Conservation (phyloP, 1,139 yeast species). For the Blastobotrys elegans region DNA sequence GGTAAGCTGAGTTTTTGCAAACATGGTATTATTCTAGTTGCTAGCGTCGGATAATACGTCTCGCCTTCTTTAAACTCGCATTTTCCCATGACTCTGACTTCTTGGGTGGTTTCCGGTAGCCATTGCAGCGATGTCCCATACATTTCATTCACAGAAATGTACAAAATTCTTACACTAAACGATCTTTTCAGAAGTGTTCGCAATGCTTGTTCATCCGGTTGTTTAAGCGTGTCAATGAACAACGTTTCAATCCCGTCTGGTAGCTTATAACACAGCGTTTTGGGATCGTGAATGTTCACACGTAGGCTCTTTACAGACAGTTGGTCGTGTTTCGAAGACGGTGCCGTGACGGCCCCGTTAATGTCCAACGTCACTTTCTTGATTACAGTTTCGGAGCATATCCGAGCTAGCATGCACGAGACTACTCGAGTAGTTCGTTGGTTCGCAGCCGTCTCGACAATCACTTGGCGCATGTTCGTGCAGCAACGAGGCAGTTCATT, state of each 20-base stretch:
- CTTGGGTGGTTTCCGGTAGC: constrained; percentile 1
- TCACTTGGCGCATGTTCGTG: background rate
- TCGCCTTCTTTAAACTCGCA: background rate
- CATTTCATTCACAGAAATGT: constrained; percentile 2
- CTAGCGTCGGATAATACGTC: background rate
- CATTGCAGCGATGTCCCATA: constrained; percentile 4
- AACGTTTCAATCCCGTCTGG: constrained; percentile 6
- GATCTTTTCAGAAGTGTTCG: background rate
- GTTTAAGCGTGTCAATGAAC: constrained; percentile 1
- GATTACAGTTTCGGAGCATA: background rate
- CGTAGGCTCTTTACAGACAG: background rate
- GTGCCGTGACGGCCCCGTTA: background rate
- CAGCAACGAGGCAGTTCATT: background rate
- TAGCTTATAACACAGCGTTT: constrained; percentile 7
- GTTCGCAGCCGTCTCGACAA: background rate
- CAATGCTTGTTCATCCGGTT: constrained; percentile 5
- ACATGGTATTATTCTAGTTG: background rate
- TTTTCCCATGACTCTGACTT: constrained; percentile 4
- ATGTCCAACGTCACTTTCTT: background rate
- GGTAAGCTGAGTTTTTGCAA: background rate
- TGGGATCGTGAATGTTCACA: constrained; percentile 3
- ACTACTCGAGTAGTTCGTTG: background rate
- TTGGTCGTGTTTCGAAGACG: background rate
- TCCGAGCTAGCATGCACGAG: background rate
- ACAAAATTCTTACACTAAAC: background rate